Evolutionary conservation across 169 alveolate genomes (phyloP).

Genomic region (Neospora caninum): DNA sequence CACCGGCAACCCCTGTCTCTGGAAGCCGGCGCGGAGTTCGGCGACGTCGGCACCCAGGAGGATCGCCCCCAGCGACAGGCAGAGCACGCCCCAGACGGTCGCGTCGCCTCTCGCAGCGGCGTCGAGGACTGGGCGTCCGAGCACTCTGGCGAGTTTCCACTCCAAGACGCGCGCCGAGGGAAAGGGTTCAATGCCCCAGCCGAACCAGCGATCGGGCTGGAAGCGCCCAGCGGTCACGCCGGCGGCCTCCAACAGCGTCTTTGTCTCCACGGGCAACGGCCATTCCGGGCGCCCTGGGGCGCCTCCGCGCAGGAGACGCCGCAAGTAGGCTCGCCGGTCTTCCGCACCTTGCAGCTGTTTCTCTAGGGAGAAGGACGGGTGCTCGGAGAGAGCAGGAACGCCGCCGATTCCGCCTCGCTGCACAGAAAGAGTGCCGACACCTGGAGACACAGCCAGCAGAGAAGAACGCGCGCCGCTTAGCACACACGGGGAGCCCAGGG

Average conservation of each 20-base stretch:
- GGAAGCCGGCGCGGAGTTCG: neutral
- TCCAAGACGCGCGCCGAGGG: slow-evolving; percentile 7
- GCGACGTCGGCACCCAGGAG: neutral
- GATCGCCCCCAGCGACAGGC: neutral
- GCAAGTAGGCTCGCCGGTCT: neutral
- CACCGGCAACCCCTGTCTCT: neutral
- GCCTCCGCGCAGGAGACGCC: slow-evolving; percentile 5
- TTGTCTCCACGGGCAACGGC: slow-evolving; percentile 11
- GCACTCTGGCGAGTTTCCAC: slow-evolving; percentile 18
- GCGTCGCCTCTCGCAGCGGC: slow-evolving; percentile 22
- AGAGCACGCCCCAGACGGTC: neutral
- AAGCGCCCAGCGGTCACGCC: neutral
- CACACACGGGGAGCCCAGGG: too few relatives aligned
- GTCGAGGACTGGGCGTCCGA: neutral
- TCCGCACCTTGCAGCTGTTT: neutral
- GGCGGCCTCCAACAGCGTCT: slow-evolving; percentile 2
- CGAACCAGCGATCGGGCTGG: neutral
- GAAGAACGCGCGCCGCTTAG: too few relatives aligned
- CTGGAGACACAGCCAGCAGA: too few relatives aligned
- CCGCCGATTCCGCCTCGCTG: neutral
- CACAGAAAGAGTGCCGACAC: too few relatives aligned
- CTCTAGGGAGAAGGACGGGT: neutral
- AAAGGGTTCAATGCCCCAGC: slow-evolving; percentile 23
- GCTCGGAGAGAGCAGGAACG: neutral
- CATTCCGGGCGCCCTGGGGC: slow-evolving; percentile 31